Conservation (phyloP, 352 stramenopile genomes). For the Pythium vanterpoolii region DNA sequence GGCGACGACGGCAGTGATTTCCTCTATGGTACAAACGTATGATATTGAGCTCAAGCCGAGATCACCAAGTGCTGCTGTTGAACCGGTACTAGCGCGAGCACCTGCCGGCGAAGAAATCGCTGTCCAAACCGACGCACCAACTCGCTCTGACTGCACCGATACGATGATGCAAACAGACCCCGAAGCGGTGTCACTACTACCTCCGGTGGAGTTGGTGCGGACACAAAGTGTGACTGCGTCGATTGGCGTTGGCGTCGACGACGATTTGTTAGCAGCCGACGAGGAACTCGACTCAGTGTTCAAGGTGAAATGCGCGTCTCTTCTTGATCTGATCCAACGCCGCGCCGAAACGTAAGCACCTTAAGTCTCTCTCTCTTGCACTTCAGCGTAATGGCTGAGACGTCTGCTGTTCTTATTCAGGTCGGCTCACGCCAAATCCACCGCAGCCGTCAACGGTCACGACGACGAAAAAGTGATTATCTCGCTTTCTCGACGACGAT, state of each 20-base stretch:
- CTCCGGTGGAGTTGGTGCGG: background rate
- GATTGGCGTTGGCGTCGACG: constrained; percentile 4
- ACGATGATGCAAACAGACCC: constrained; percentile 19
- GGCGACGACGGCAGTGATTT: background rate
- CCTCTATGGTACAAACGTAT: constrained; percentile 8
- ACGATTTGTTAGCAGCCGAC: background rate
- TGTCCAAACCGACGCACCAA: constrained; percentile 7
- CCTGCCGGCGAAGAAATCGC: constrained; percentile 10
- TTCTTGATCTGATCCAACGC: constrained; percentile 1
- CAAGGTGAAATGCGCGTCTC: background rate
- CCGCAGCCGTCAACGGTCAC: background rate
- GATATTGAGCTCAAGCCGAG: background rate
- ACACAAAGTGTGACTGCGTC: background rate
- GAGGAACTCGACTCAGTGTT: constrained; percentile 11
- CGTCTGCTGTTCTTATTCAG: background rate
- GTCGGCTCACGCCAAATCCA: background rate
- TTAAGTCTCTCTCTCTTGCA: background rate
- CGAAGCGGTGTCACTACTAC: background rate
- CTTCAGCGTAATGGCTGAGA: background rate
- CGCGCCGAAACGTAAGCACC: constrained; percentile 1
- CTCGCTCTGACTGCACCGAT: constrained; percentile 3
- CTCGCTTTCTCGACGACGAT: constrained; percentile 42
- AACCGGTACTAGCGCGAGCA: background rate
- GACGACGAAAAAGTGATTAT: constrained; percentile 21
- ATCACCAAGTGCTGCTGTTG: background rate